These are phyloP conservation scores for Stipa capillata DNA, from an alignment of 176 grass and related monocot genomes.

Conservation along the genomic window DNA sequence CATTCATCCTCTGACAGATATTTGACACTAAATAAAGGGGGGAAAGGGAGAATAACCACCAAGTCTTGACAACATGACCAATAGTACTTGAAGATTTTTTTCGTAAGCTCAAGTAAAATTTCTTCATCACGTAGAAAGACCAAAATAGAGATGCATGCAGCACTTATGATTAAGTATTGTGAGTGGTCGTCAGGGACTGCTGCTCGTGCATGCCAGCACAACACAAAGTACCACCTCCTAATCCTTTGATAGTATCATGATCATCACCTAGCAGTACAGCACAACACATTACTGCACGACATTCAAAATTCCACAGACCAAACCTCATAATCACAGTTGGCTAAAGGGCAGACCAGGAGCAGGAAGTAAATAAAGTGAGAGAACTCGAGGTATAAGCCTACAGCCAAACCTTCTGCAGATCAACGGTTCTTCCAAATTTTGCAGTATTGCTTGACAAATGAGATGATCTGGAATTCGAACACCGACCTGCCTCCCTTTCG, in stretches of 20 bases:
- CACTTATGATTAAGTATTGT: neutral
- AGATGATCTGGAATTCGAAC: slow-evolving; percentile 79
- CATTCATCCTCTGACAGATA: slow-evolving; percentile 78
- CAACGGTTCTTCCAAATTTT: slow-evolving; percentile 79
- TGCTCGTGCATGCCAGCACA: neutral
- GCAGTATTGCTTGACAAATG: slow-evolving; percentile 79
- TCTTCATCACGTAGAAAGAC: neutral
- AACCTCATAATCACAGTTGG: neutral
- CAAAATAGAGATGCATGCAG: neutral
- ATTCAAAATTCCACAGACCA: neutral
- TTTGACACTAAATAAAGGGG: slow-evolving; percentile 62
- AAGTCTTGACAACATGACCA: neutral
- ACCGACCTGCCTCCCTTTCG: slow-evolving; percentile 77
- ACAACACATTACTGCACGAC: neutral
- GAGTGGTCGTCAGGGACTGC: too few relatives aligned
- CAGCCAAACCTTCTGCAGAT: slow-evolving; percentile 76
- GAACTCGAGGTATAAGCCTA: neutral
- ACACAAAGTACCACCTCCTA: neutral
- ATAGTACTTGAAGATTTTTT: neutral
- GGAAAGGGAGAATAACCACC: neutral
- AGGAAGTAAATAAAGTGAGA: neutral
- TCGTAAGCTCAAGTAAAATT: neutral
- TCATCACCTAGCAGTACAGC: neutral
- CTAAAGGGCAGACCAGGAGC: neutral
- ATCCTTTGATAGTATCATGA: neutral